Evolutionary conservation across 208 protist genomes (phyloP).

Genomic region (Trypanosoma lewisi): DNA sequence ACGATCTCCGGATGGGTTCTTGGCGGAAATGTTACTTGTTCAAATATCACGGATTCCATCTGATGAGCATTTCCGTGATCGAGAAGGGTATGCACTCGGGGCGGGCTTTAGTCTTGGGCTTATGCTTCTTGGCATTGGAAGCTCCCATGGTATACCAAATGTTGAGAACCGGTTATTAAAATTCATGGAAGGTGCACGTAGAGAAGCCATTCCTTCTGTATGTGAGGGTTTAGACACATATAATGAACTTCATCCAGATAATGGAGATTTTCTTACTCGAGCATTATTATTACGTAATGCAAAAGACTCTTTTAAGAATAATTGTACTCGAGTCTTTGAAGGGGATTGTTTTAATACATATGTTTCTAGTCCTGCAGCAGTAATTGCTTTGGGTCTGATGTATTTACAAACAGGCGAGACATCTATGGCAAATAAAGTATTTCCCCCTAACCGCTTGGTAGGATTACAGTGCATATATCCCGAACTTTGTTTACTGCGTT

Average conservation of each 20-base stretch:
- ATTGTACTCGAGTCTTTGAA: slow-evolving; percentile 74
- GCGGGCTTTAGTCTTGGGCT: slow-evolving; percentile 78
- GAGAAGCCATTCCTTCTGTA: slow-evolving; percentile 45
- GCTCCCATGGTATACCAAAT: slow-evolving; percentile 39
- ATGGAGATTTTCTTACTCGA: slow-evolving; percentile 59
- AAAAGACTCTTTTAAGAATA: slow-evolving; percentile 34
- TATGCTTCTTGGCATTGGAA: slow-evolving; percentile 67
- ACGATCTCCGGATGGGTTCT: slow-evolving; percentile 59
- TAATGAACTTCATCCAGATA: slow-evolving; percentile 50
- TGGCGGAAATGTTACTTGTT: slow-evolving; percentile 77
- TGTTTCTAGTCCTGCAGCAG: slow-evolving; percentile 62
- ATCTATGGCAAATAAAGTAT: slow-evolving; percentile 46
- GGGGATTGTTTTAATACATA: slow-evolving; percentile 75
- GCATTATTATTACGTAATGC: slow-evolving; percentile 46
- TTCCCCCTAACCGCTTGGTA: slow-evolving; percentile 44
- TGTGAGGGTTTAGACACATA: slow-evolving; percentile 53
- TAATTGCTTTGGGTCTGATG: slow-evolving; percentile 73
- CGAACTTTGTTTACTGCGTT: slow-evolving; percentile 71
- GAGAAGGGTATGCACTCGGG: slow-evolving; percentile 75
- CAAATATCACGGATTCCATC: slow-evolving; percentile 85
- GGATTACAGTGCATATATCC: slow-evolving; percentile 73
- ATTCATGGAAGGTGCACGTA: slow-evolving; percentile 66
- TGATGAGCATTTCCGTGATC: slow-evolving; percentile 81
- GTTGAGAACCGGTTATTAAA: slow-evolving; percentile 67
- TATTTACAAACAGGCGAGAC: slow-evolving; percentile 65